These are phyloP conservation scores for Buxus sempervirens DNA, from an alignment of 164 flowering plant genomes.

Conservation along the genomic window DNA sequence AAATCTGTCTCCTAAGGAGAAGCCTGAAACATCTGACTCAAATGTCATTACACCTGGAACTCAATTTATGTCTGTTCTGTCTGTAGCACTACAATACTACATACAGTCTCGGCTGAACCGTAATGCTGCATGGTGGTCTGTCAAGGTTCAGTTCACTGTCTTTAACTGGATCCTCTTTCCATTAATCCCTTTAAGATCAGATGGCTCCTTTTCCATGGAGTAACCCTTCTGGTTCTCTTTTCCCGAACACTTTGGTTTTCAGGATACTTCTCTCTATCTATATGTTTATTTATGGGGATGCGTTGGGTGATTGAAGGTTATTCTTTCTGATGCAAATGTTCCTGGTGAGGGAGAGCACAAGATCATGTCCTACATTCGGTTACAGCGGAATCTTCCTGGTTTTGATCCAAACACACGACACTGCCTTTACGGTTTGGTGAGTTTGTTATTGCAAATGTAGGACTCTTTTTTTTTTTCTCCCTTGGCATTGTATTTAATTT, in stretches of 20 bases:
- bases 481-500: background rate
- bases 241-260: slow-evolving; percentile 38
- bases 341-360: slow-evolving; percentile 99
- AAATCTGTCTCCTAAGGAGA: slow-evolving; percentile 45
- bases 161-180: slow-evolving; percentile 14
- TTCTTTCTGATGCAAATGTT: slow-evolving; percentile 95
- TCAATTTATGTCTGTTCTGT: slow-evolving; percentile 79
- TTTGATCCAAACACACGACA: slow-evolving; percentile 94
- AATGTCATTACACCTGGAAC: slow-evolving; percentile 99
- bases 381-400: slow-evolving; percentile 84
- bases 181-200: slow-evolving; percentile 27
- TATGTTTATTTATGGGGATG: slow-evolving; percentile 69
- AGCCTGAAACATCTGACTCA: slow-evolving; percentile 83
- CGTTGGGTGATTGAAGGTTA: slow-evolving; percentile 94
- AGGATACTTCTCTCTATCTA: slow-evolving; percentile 52
- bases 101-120: slow-evolving; percentile 70
- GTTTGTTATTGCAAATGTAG: background rate
- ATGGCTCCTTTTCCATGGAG: slow-evolving; percentile 46
- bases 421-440: slow-evolving; percentile 90
- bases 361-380: slow-evolving; percentile 87
- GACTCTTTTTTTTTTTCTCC: background rate
- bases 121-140: slow-evolving; percentile 64
- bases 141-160: slow-evolving; percentile 54
- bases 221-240: slow-evolving; percentile 45
- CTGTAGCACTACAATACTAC: slow-evolving; percentile 90